Evolutionary conservation across 306 rosid species (phyloP), one percentile per base, ranked within the genome.

Genomic region (Biancaea sappan): DNA sequence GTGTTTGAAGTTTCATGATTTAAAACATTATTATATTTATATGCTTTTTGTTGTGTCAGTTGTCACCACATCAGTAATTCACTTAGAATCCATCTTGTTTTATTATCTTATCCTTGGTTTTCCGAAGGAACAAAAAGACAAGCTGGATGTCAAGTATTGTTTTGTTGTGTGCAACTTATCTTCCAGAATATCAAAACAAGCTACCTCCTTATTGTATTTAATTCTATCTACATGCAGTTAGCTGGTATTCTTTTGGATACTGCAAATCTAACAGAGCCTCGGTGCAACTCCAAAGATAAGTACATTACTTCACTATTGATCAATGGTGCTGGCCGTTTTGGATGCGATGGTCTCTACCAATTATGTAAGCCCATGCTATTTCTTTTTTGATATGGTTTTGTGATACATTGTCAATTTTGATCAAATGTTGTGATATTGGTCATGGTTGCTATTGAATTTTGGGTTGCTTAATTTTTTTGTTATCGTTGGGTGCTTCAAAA

Each of bases 321-420:
- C 79, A 86, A 81, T 48, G 91, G 98, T 67, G 97, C 98, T 29
- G 98, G 97, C 59, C 88, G 90, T 47, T 85, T 87, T 81, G 98
- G 98, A 47, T 86, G 86, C 87, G 83, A 75, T 66, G 98, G 96
- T 44, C 88, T 91, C 47, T 82, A 89, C 81, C 92, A 89, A 77
- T 61, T 91, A 79, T 71, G 96, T 90, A 86, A 69, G 90, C 9
- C 66, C 74, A 50, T 72, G 31, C 78, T 50, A 25, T 72, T 76
- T 62, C 8, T 75, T 40, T 28, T 61, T 69, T 31, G n/a, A 13
- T 71, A 75, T 40, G 37, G 4, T 14, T 75, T 60, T 57, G 2
- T 72, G 22, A 43, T 60, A 46, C 48, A 29, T 60, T 60, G 41
- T 44, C 38, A 38, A 56, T 65, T 38, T 53, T n/a, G 5, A 35